Base-by-base conservation (phyloP, 192 early-diverging fungal genomes). In the Coemansia sp. region DNA sequence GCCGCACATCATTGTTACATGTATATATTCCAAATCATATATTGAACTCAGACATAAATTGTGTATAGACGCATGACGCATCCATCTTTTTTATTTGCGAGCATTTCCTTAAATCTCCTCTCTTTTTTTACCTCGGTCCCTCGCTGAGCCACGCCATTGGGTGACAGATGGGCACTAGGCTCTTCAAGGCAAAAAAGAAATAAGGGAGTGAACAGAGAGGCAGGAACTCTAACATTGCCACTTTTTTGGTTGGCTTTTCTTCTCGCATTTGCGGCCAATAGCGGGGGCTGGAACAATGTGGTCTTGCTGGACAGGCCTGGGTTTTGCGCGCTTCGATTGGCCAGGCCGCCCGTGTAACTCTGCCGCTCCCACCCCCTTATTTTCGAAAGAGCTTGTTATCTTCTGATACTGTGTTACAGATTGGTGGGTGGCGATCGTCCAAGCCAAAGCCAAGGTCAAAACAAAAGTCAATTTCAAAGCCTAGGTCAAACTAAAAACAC, bases 31-130 rank as follows among this genome's bases (percentile, higher is more conserved):
- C 8, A 42, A 42, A 42, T 42, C 39, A 16, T 42, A 42, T 42
- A 42, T 42, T 42, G 39, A 42, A 42, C 39, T 42, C 39, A 16
- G 39, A 42, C 39, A 42, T 42, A 42, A 42, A 42, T 42, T 42
- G 39, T 42, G 39, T 42, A 42, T 42, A 8, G 30, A 42, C 39
- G 39, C 39, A 42, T 42, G 39, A 42, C 11, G 39, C 39, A 42
- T 42, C 39, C 39, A 8, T 42, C 2, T 9, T 42, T 16, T 16
- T 50, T 25, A 16, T 47, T 47, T 47, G 13, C 22, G 20, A 25
- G 7, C 24, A 50, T 50, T 50, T 50, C 3, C 22, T n/a, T n/a
- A n/a, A 50, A 50, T 22, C 20, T 11, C 20, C 49, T 50, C 2
- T 50, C 11, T 42, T 42, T 42, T 42, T 14, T 42, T 42, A 42